phyloP scores from a whole-genome alignment of 2,329 filamentous ascomycete genomes.

The Aspergillus sp. region DNA sequence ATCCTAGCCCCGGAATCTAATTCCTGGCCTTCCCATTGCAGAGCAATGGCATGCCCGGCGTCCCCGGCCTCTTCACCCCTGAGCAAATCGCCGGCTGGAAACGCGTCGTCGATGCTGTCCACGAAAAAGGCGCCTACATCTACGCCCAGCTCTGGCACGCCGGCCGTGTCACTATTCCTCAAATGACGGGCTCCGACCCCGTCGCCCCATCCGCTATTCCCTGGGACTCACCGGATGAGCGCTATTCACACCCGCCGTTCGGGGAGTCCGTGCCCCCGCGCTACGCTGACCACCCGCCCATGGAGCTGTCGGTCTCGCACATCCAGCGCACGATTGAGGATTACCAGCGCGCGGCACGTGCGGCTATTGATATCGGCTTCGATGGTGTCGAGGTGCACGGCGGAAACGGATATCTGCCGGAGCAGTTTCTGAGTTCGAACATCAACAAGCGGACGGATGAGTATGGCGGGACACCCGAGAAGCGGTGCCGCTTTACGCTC shows the following conservation, averaged over 20 bases:
- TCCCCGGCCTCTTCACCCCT: conserved; percentile 26
- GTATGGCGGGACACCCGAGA: conserved; percentile 47
- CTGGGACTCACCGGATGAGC: conserved; percentile 41
- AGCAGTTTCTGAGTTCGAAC: conserved; percentile 47
- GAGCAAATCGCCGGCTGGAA: conserved; percentile 47
- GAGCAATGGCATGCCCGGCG: conserved; percentile 35
- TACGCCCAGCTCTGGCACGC: conserved; percentile 39
- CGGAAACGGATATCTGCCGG: conserved; percentile 47
- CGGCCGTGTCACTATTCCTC: conserved; percentile 40
- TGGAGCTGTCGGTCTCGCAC: conserved; percentile 40
- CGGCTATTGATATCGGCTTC: conserved; percentile 50
- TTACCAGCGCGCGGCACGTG: conserved; percentile 41
- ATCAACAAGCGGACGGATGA: conserved; percentile 45
- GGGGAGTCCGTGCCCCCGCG: conserved; percentile 29
- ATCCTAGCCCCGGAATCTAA: neutral
- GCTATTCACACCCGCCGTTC: conserved; percentile 35
- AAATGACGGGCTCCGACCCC: conserved; percentile 34
- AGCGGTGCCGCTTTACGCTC: conserved; percentile 50
- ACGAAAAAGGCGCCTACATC: conserved; percentile 46
- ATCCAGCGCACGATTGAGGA: conserved; percentile 40
- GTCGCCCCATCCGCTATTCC: conserved; percentile 39
- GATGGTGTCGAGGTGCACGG: conserved; percentile 48
- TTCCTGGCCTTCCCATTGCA: conserved; percentile 6
- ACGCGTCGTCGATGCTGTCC: conserved; percentile 45
- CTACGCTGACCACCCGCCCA: conserved; percentile 39